Percentiles rank a stretch among this genome's conserved stretches.
These are phyloP conservation scores for Phialophora tarda DNA, from an alignment of 2,329 filamentous ascomycete species.

Conservation along the genomic window DNA sequence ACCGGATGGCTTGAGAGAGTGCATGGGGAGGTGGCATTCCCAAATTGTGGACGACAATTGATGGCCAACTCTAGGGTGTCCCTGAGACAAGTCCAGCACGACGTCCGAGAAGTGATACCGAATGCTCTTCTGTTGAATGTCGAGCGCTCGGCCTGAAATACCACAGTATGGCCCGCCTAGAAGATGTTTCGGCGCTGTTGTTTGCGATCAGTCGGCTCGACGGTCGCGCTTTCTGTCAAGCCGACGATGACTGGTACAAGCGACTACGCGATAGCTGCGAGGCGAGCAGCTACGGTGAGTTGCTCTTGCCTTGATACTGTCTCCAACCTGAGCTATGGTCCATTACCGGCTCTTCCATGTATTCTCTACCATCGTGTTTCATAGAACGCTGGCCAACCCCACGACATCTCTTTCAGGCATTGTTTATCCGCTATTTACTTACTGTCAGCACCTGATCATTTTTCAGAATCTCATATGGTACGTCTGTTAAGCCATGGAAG, in stretches of 20 bases:
- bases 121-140: not conserved
- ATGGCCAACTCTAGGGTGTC: not conserved
- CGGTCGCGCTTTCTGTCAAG: not conserved
- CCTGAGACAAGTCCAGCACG: not conserved
- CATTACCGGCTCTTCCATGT: not conserved
- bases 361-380: not conserved
- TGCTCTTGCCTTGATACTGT: not conserved
- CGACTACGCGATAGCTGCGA: not conserved
- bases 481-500: not conserved
- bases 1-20: not conserved
- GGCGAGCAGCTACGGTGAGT: not conserved
- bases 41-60: not conserved
- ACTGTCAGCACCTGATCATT: not conserved
- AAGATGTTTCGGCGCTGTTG: not conserved
- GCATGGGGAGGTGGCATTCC: not conserved
- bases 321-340: not conserved
- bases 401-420: not conserved
- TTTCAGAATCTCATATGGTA: not conserved
- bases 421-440: not conserved
- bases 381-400: not conserved
- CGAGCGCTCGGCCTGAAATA: not conserved
- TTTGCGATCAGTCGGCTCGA: not conserved
- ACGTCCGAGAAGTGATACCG: not conserved
- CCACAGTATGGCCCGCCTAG: not conserved
- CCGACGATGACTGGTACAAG: not conserved